phyloP scores from a whole-genome alignment of 2,329 filamentous ascomycete genomes.

The Aspergillus vadensis region DNA sequence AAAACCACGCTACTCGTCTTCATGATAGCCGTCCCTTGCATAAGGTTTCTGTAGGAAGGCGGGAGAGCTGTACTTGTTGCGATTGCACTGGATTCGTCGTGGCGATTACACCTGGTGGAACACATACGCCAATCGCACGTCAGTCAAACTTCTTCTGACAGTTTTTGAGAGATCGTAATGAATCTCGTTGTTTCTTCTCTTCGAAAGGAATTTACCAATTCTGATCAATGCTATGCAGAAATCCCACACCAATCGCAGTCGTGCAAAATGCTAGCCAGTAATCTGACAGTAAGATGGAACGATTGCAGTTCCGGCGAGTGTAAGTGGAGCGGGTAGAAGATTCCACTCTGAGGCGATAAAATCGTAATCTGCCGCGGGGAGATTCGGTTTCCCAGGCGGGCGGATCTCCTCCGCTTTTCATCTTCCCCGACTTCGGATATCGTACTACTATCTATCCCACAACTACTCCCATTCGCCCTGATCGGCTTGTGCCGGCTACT shows the following conservation, averaged over 20 bases:
- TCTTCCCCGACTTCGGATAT: conserved; percentile 2
- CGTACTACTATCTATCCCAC: not conserved
- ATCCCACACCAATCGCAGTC: not conserved
- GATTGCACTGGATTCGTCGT: conserved; percentile 7
- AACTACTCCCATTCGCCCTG: not conserved
- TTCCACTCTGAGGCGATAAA: conserved; percentile 1
- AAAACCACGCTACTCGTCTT: conserved; percentile 43
- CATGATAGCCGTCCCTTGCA: conserved; percentile 35
- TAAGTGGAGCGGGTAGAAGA: conserved; percentile 7
- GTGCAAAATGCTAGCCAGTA: not conserved
- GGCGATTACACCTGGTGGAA: conserved; percentile 10
- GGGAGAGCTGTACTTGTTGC: conserved; percentile 31
- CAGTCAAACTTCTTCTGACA: conserved; percentile 2
- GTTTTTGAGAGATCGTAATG: not conserved
- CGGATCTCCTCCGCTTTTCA: not conserved
- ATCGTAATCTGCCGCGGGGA: not conserved
- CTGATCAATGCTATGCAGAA: not conserved
- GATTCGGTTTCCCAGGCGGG: not conserved
- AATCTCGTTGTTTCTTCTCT: not conserved
- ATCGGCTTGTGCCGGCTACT: too few relatives aligned
- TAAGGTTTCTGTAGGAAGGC: conserved; percentile 20
- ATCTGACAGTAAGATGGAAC: not conserved
- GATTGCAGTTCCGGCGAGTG: not conserved
- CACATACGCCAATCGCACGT: conserved; percentile 8
- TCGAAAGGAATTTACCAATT: not conserved